A percentile compares a stretch with the other conserved stretches of the same genome.
Conservation (phyloP, 2,329 filamentous ascomycete species). For the Hypoxylon sp. region DNA sequence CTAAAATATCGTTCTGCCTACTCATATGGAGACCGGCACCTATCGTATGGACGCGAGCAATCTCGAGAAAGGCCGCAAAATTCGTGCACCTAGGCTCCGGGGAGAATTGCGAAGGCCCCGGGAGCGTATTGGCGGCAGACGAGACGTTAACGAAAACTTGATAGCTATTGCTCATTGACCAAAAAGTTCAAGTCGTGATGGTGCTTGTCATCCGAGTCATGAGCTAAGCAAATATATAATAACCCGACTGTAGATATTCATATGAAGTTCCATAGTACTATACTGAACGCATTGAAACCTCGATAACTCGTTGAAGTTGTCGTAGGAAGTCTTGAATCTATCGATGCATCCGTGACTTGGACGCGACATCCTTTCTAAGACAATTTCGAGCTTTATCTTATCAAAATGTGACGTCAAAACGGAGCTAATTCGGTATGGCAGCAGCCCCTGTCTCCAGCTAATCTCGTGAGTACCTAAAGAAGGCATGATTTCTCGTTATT, state of each 20-base stretch:
- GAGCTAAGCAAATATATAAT: conserved; percentile 4
- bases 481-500: conserved; percentile 10
- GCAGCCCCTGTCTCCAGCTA: neutral
- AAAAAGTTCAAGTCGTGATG: conserved; percentile 1
- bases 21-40: neutral
- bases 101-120: neutral
- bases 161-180: neutral
- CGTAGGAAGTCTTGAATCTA: conserved; percentile 4
- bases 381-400: conserved; percentile 36
- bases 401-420: conserved; percentile 37
- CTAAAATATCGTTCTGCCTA: neutral
- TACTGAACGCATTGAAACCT: conserved; percentile 1
- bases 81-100: neutral
- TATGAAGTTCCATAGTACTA: conserved; percentile 10
- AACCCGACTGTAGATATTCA: conserved; percentile 3
- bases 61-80: neutral
- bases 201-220: conserved; percentile 3
- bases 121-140: neutral
- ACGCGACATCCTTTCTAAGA: conserved; percentile 22
- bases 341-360: conserved; percentile 15
- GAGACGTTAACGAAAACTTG: conserved; percentile 1
- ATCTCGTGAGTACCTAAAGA: conserved; percentile 12
- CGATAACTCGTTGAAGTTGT: neutral
- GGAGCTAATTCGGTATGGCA: conserved; percentile 16
- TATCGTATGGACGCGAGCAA: neutral